phyloP scores from a whole-genome alignment of 2,329 filamentous ascomycete genomes.

The Aspergillus fischeri region DNA sequence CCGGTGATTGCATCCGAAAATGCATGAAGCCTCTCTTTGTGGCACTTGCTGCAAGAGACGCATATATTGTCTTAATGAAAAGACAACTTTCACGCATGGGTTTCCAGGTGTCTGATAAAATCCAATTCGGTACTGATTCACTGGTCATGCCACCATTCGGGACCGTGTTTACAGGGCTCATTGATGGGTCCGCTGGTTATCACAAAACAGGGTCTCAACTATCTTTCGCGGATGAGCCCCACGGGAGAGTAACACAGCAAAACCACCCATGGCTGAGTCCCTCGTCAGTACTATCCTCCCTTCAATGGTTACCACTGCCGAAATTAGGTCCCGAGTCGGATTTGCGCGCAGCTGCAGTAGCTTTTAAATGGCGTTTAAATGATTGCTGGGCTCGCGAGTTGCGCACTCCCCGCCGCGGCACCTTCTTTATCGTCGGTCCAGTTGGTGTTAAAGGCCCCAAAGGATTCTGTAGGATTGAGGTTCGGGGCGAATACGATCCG shows the following conservation, averaged over 20 bases:
- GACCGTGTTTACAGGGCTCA: conserved; percentile 9
- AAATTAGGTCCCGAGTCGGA: conserved; percentile 32
- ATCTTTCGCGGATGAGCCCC: conserved; percentile 9
- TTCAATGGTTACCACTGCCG: conserved; percentile 33
- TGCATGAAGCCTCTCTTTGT: conserved; percentile 30
- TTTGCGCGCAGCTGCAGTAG: conserved; percentile 28
- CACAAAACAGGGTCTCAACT: conserved; percentile 16
- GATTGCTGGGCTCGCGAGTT: conserved; percentile 17
- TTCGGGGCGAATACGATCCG: conserved; percentile 35
- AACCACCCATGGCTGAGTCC: conserved; percentile 18
- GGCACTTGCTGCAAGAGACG: conserved; percentile 31
- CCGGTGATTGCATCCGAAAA: conserved; percentile 26
- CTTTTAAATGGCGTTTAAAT: conserved; percentile 28
- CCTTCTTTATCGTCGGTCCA: conserved; percentile 32
- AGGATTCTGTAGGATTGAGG: conserved; percentile 34
- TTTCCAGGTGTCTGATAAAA: conserved; percentile 7
- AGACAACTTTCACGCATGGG: conserved; percentile 25
- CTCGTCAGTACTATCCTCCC: conserved; percentile 27
- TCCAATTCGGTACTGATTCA: conserved; percentile 10
- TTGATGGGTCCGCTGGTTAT: conserved; percentile 16
- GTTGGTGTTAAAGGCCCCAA: conserved; percentile 31
- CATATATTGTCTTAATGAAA: conserved; percentile 26
- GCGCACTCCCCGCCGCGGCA: conserved; percentile 26
- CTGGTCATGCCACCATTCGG: conserved; percentile 8
- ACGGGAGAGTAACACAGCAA: conserved; percentile 13